Base-by-base conservation (phyloP, 768 basidiomycete genomes). In the Exidia glandulosa region DNA sequence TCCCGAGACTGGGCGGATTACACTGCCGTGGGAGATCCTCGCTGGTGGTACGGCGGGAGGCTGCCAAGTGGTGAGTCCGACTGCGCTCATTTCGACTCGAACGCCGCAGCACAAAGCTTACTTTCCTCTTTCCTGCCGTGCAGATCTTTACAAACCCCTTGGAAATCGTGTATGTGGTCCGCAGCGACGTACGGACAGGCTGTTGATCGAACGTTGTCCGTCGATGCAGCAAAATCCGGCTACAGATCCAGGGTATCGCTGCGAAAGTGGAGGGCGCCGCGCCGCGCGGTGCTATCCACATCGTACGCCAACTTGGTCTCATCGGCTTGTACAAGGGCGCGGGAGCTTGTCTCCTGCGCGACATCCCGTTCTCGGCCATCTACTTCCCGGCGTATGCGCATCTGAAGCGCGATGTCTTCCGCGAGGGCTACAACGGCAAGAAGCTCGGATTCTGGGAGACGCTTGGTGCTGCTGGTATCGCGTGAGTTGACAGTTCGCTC, bases 111-210 rank as follows among this genome's bases (percentile, higher is more conserved):
- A 30, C 27, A 57, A 16, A 33, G 23, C 36, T 25, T 6, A 47
- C 31, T 61, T 32, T 14, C 62, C 57, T 45, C 61, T 62, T 68
- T 52, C 12, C 9, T 56, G 23, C 45, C 34, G 68, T 33, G 14
- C 64, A 97, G 94, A 76, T 95, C 58, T 97, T 99, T 70, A 99
- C 96, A 32, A 99, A 98, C 71, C 96, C 96, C 50, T 74, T 99
- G 61, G 93, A 95, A 73, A 94, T 94, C 73, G 90, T 92, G 90
- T 93, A 81, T 62, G 87, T 63, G 14, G 32, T 50, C 13, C 62
- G 32, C 27, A 27, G 19, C 36, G 41, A 50, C 3, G 32, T 54
- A 34, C 16, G 2, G 33, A 16, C 2, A 27, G 13, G 13, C 14
- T 25, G 30, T 59, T 37, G n/a, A 23, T 29, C 37, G n/a, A 47